Evolutionary conservation across 2,329 filamentous ascomycete species (phyloP), one percentile per base, ranked within the genome.

Genomic region (Ophiostoma piceae): DNA sequence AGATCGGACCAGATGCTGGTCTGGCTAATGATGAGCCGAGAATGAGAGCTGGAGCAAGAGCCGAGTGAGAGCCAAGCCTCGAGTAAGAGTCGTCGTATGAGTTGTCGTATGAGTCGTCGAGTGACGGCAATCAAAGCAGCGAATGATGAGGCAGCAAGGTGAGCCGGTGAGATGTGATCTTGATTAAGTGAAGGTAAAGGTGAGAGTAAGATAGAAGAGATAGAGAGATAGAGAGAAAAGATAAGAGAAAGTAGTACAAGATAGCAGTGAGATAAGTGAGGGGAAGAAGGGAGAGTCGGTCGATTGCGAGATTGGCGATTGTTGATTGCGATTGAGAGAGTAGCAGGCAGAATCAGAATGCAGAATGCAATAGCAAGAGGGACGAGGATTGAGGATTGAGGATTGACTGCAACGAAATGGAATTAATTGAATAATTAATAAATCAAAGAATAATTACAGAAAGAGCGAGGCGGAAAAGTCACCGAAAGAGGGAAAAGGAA

Each of bases 231-330:
- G n/a, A n/a, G n/a, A n/a, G 9, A 26, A 22, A 12, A 57, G 51
- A 26, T 22, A 57, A 26, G 51, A 47, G 16, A 7, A 19, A 19
- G 16, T 12, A 57, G n/a, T 19, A 26, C 11, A 57, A 57, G 57
- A 62, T 29, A 62, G 57, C 1, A 62, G 54, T 16, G 26, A 62
- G 57, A 62, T 35, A 62, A 62, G 57, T 62, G 57, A 62, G 57
- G 57, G 57, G 57, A 62, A 62, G 19, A 14, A 22, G 12, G 12
- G 12, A 60, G 57, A 62, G 26, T 62, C 26, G 26, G 26, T 29
- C 0, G 14, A 19, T 62, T 35, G 57, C 57, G 26, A 62, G 51
- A 57, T 57, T 57, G 51, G 51, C 51, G 51, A 57, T 54, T n/a
- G 47, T 22, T 54, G 47, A 54, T 57, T 62, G 57, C 57, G 57